phyloP scores from a whole-genome alignment of 2,329 filamentous ascomycete species.

The Periconia macrospinosa region DNA sequence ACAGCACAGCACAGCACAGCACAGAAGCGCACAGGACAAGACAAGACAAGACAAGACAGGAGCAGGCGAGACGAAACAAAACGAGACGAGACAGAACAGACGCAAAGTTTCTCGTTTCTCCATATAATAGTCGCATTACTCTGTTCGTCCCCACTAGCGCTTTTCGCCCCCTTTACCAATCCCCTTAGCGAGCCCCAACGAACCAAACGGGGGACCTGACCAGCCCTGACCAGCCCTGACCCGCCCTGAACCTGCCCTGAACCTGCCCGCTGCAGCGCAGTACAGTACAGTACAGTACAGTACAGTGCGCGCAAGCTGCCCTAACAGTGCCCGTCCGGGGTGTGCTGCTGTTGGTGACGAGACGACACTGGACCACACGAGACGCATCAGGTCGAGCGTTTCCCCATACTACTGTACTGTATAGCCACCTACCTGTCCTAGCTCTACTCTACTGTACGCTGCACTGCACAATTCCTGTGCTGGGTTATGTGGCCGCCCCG shows the following conservation, averaged over 20 bases:
- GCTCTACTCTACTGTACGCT: not conserved
- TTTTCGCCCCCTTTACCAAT: not conserved
- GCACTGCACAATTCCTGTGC: not conserved
- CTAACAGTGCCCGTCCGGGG: no score
- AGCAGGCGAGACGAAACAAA: not conserved
- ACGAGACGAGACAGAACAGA: not conserved
- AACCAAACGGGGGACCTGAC: not conserved
- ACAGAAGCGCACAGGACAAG: not conserved
- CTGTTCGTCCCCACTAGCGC: not conserved
- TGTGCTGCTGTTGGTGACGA: no score
- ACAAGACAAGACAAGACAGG: not conserved
- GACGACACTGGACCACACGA: no score
- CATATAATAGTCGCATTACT: not conserved
- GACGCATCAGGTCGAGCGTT: no score
- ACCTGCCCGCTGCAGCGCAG: not conserved
- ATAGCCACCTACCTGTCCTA: no score
- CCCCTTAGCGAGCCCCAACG: slow-evolving; percentile 2
- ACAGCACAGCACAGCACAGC: no score
- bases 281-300: not conserved
- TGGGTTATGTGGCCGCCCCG: not conserved
- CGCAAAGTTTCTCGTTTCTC: not conserved
- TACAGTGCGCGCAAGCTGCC: not conserved
- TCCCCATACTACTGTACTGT: not conserved
- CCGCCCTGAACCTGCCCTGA: not conserved
- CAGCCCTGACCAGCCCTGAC: no score